Percentiles rank a stretch among this genome's conserved stretches.
Evolutionary conservation across 2,329 filamentous ascomycete genomes (phyloP).

Genomic region (Erysiphe neolycopersici): DNA sequence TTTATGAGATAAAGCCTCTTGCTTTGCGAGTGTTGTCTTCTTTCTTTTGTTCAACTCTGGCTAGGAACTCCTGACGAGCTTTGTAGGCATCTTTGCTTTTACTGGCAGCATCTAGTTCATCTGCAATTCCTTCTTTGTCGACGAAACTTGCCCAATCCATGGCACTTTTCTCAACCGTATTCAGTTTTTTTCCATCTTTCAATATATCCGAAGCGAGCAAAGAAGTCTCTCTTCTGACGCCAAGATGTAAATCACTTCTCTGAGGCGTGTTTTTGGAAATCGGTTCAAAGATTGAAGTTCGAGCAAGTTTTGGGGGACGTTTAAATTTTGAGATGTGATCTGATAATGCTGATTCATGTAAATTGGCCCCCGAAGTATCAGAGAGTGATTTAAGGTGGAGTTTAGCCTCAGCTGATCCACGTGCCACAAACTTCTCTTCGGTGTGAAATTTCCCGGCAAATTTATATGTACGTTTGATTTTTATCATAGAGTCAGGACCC

Average conservation of each 20-base stretch:
- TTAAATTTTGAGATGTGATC: slow-evolving; percentile 15
- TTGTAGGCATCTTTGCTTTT: slow-evolving; percentile 37
- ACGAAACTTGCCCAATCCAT: slow-evolving; percentile 51
- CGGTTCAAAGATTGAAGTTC: slow-evolving; percentile 35
- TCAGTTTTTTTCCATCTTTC: slow-evolving; percentile 34
- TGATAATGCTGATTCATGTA: slow-evolving; percentile 14
- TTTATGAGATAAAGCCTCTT: slow-evolving; percentile 12
- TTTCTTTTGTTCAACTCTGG: slow-evolving; percentile 32
- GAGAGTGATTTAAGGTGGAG: slow-evolving; percentile 29
- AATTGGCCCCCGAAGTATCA: slow-evolving; percentile 3
- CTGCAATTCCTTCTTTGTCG: slow-evolving; percentile 42
- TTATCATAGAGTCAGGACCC: slow-evolving; percentile 19
- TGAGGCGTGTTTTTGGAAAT: slow-evolving; percentile 18
- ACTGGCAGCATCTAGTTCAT: slow-evolving; percentile 37
- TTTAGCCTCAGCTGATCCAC: slow-evolving; percentile 37
- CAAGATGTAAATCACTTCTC: slow-evolving; percentile 31
- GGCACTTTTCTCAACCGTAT: slow-evolving; percentile 43
- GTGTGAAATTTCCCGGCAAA: slow-evolving; percentile 48
- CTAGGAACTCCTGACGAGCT: slow-evolving; percentile 35
- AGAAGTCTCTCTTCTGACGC: slow-evolving; percentile 16
- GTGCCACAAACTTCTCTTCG: slow-evolving; percentile 41
- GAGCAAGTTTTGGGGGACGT: slow-evolving; percentile 14
- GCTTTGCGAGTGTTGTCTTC: slow-evolving; percentile 32
- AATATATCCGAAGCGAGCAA: slow-evolving; percentile 7
- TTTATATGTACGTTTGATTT: slow-evolving; percentile 45